These are phyloP conservation scores for Fusarium sp. DNA, from an alignment of 2,329 filamentous ascomycete species.

Conservation along the genomic window DNA sequence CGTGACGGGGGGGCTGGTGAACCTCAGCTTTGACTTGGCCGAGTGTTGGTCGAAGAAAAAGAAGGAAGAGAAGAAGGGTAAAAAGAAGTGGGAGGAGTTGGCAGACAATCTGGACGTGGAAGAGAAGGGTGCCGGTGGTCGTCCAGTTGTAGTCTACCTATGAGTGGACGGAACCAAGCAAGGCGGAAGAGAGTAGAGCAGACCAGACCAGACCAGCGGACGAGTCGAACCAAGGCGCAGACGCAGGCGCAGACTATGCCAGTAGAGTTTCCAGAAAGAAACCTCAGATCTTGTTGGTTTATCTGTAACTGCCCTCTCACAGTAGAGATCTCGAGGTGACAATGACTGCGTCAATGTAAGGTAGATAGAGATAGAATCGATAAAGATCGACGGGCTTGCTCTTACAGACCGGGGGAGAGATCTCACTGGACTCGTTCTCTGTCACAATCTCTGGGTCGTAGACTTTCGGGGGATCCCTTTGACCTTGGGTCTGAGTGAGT, in stretches of 20 bases:
- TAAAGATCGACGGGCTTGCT: constrained; percentile 39
- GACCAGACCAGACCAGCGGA: constrained; percentile 12
- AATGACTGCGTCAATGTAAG: constrained; percentile 6
- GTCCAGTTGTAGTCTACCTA: constrained; percentile 36
- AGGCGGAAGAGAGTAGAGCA: constrained; percentile 19
- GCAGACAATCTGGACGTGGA: constrained; percentile 24
- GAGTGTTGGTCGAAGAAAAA: constrained; percentile 11
- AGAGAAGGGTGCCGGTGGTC: constrained; percentile 31
- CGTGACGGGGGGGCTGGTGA: constrained; percentile 34
- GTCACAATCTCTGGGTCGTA: constrained; percentile 31
- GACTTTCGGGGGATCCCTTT: constrained; percentile 34
- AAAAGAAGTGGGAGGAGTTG: constrained; percentile 36
- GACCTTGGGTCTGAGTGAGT: constrained; percentile 30
- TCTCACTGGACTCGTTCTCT: constrained; percentile 34
- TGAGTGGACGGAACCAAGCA: constrained; percentile 37
- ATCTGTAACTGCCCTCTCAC: constrained; percentile 11
- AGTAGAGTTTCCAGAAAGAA: constrained; percentile 17
- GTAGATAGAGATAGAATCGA: constrained; percentile 7
- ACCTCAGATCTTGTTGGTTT: constrained; percentile 27
- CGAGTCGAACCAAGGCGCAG: constrained; percentile 22
- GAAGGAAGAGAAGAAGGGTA: constrained; percentile 21
- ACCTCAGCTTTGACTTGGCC: constrained; percentile 22
- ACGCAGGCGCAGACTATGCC: not conserved
- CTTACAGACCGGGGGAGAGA: constrained; percentile 40
- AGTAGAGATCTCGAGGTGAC: constrained; percentile 13